Conservation (phyloP, 2,329 filamentous ascomycete genomes). For the Thelonectria blattea region DNA sequence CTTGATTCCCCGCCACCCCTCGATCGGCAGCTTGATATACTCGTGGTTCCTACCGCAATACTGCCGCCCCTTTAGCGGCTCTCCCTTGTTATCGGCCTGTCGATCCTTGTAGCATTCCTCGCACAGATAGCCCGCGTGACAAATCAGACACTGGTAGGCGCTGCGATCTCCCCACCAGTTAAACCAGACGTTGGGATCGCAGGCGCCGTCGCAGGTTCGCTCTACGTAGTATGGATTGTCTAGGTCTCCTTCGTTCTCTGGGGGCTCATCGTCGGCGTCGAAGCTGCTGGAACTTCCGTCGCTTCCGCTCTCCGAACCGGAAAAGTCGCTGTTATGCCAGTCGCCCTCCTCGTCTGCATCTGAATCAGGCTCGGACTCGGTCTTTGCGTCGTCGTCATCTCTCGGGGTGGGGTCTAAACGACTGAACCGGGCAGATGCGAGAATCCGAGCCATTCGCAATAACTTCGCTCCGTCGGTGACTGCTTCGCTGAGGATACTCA, state of each 20-base stretch:
- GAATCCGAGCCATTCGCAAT: constrained; percentile 26
- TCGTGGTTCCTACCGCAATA: constrained; percentile 25
- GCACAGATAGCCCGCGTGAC: constrained; percentile 17
- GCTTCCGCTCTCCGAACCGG: not conserved
- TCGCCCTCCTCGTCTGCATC: not conserved
- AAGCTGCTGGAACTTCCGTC: not conserved
- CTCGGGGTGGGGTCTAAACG: constrained; percentile 16
- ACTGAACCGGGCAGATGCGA: constrained; percentile 36
- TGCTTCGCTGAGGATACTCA: constrained; percentile 26
- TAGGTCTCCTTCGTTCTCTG: constrained; percentile 24
- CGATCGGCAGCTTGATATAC: constrained; percentile 25
- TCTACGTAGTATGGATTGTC: not conserved
- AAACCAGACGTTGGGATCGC: constrained; percentile 10
- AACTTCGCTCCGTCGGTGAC: constrained; percentile 23
- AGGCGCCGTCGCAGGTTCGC: constrained; percentile 17
- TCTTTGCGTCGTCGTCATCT: not conserved
- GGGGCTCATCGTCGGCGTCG: constrained; percentile 3
- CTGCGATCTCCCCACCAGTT: constrained; percentile 22
- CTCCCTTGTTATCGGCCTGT: constrained; percentile 18
- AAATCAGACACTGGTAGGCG: constrained; percentile 24
- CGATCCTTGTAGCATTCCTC: constrained; percentile 24
- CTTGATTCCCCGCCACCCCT: constrained; percentile 30
- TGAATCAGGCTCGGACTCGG: not conserved
- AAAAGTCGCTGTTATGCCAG: not conserved
- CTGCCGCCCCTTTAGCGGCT: constrained; percentile 10